A percentile compares a stretch with the other conserved stretches of the same genome.
These are phyloP conservation scores for Xylaria polymorpha DNA, from an alignment of 2,329 filamentous ascomycete genomes.

Conservation along the genomic window DNA sequence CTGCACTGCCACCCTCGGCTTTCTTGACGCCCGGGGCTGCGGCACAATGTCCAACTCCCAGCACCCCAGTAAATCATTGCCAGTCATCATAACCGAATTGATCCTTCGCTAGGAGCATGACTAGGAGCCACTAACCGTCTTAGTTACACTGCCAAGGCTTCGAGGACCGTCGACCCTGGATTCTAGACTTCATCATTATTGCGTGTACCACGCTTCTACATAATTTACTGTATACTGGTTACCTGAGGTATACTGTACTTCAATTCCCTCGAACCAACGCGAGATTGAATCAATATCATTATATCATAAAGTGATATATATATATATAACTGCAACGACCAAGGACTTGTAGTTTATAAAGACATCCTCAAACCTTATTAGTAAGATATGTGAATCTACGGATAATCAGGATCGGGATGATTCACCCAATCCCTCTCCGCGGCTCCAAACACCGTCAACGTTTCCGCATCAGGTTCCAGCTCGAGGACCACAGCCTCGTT, in stretches of 20 bases:
- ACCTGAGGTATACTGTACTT: neutral
- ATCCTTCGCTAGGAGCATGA: conserved; percentile 21
- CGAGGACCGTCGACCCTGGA: neutral
- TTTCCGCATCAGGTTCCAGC: conserved; percentile 53
- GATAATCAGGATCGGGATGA: conserved; percentile 48
- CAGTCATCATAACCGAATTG: conserved; percentile 24
- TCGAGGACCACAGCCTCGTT: conserved; percentile 59
- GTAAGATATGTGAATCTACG: conserved; percentile 6
- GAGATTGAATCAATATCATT: neutral
- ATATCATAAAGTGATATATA: neutral
- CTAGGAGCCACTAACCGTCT: too few species aligned
- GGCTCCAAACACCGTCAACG: conserved; percentile 42
- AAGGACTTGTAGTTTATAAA: neutral
- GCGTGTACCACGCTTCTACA: neutral
- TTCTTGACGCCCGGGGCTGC: conserved; percentile 22
- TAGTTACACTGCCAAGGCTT: conserved; percentile 15
- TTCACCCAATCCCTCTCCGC: conserved; percentile 48
- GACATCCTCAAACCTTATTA: neutral
- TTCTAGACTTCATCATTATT: neutral
- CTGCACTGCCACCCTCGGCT: conserved; percentile 38
- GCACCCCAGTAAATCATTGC: conserved; percentile 4
- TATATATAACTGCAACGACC: neutral
- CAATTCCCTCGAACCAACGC: neutral
- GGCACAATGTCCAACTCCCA: neutral
- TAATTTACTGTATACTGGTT: too few species aligned